phyloP scores from a whole-genome alignment of 352 stramenopile species.

The Phytophthora quininea region DNA sequence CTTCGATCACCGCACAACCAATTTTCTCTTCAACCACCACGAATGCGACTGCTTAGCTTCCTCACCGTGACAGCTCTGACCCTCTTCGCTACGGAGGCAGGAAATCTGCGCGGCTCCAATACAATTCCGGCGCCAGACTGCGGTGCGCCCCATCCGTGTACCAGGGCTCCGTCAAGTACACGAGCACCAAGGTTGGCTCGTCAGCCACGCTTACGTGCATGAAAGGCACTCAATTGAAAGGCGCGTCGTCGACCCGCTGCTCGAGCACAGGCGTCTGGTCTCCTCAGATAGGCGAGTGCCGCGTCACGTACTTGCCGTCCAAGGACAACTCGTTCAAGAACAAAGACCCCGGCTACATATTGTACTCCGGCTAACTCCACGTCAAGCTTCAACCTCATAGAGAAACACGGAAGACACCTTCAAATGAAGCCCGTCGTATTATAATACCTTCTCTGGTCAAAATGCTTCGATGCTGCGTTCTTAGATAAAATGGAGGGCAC shows the following conservation, averaged over 20 bases:
- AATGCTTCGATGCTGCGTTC: constrained; percentile 13
- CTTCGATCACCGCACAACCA: constrained; percentile 6
- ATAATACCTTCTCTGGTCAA: constrained; percentile 21
- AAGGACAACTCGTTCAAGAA: constrained; percentile 71
- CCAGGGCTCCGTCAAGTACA: constrained; percentile 50
- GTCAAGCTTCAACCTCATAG: neutral
- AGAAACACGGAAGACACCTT: neutral
- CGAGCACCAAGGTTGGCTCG: constrained; percentile 40
- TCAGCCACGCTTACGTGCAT: constrained; percentile 48
- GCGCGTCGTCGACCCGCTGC: constrained; percentile 38
- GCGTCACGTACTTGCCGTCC: constrained; percentile 42
- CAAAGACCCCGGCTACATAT: constrained; percentile 50
- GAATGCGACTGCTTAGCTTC: neutral
- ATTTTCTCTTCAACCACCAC: neutral
- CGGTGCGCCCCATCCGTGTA: constrained; percentile 35
- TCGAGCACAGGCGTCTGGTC: constrained; percentile 48
- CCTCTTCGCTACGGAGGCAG: constrained; percentile 13
- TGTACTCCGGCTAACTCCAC: constrained; percentile 54
- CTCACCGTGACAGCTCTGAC: neutral
- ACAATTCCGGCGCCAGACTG: constrained; percentile 24
- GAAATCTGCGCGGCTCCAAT: constrained; percentile 30
- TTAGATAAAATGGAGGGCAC: constrained; percentile 14
- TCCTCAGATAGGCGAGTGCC: constrained; percentile 38
- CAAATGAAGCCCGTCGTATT: constrained; percentile 25
- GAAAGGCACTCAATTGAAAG: constrained; percentile 46